A percentile compares a stretch with the other conserved stretches of the same genome.
These are phyloP conservation scores for Talinum fruticosum DNA, from an alignment of 148 eudicot species.

Conservation along the genomic window DNA sequence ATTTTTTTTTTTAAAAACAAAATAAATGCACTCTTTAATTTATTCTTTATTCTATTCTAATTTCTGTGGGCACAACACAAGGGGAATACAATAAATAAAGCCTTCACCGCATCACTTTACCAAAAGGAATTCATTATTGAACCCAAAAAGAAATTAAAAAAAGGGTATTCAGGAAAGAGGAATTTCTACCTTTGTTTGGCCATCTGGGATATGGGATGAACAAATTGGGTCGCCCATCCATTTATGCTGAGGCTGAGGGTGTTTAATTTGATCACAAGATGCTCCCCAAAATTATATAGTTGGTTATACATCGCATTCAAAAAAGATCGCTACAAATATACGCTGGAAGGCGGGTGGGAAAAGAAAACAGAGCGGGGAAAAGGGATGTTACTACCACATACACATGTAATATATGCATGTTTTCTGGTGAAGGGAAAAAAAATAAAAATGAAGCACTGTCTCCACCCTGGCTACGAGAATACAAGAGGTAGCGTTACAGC, in stretches of 20 bases:
- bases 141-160: too few species aligned
- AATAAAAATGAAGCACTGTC: slow-evolving; percentile 42
- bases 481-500: slow-evolving; percentile 13
- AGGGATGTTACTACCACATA: background rate
- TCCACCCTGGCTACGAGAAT: slow-evolving; percentile 43
- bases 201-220: too few species aligned
- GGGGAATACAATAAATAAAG: background rate
- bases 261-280: too few species aligned
- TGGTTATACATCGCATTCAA: background rate
- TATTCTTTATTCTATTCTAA: slow-evolving; percentile 7
- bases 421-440: background rate
- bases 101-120: background rate
- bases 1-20: background rate
- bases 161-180: too few species aligned
- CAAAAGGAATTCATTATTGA: background rate
- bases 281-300: background rate
- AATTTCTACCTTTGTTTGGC: too few species aligned
- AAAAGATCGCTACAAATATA: background rate
- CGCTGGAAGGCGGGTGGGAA: background rate
- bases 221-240: too few species aligned
- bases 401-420: background rate
- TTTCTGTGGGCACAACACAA: slow-evolving; percentile 3
- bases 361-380: background rate
- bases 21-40: background rate
- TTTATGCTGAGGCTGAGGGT: too few species aligned